Base-by-base conservation (phyloP, 2,329 filamentous ascomycete species). In the Westerdykella ornata region DNA sequence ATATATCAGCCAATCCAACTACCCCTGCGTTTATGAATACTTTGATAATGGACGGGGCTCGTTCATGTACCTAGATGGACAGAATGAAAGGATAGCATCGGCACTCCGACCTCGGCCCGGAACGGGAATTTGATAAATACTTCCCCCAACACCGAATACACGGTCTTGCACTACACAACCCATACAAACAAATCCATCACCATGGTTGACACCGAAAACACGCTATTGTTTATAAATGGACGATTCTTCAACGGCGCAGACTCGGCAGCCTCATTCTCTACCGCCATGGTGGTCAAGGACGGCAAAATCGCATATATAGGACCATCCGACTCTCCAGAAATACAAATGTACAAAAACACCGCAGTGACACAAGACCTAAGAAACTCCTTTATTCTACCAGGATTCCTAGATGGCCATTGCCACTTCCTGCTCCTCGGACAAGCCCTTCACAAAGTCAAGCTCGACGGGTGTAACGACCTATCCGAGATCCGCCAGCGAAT, bases 401-500 rank as follows among this genome's bases (percentile, higher is more conserved):
- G 74, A 5, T 78, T 78, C 53, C 69, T 79, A 37, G 76, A 80
- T 48, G 75, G 73, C 0, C 76, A 80, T 52, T 74, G 77, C 65
- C 76, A 80, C 56, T 66, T 79, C 11, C 65, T 78, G 32, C 68
- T 76, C 35, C 68, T 78, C 18, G 76, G 76, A 2, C 72, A 76
- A 51, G 71, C 75, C 0, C 68, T 78, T 11, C 66, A 69, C 46
- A 78, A 77, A 56, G 64, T 73, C 22, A 64, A 69, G 30, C 62
- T 80, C 2, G 66, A 70, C 32, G 41, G 50, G 11, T 77, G 75
- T 59, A 66, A 67, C 37, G 62, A 65, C 38, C 61, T 78, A 0
- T 55, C 60, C 5, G 75, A 77, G 37, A 78, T 80, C 47, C 69
- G 70, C 3, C 49, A 47, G 5, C 62, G 67, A 2, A 73, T 80